Evolutionary conservation across 2,329 filamentous ascomycete species (phyloP), one percentile per base, ranked within the genome.

Genomic region (Aspergillus sp.): DNA sequence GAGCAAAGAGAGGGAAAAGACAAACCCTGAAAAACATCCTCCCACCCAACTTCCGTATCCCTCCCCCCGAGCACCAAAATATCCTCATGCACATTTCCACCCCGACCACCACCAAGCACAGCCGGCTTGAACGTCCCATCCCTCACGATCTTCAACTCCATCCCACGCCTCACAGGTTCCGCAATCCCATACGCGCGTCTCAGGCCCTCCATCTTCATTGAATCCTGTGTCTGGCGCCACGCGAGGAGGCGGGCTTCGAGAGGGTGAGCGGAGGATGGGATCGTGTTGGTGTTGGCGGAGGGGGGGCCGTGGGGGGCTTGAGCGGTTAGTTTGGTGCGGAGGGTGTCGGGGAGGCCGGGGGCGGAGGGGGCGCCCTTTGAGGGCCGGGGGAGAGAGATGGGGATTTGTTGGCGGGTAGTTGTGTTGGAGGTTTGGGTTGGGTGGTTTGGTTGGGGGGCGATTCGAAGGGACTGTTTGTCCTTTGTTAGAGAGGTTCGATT

Each of bases 121-220:
- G 81, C 74, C 43, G 89, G 89, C 61, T 83, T 79, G 85, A 90
- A 95, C 69, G 64, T 67, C 15, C 88, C 85, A 51, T 85, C 83
- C 53, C 82, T 75, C 15, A 88, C 84, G 65, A 95, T 91, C 80
- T 89, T 88, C 68, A 95, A 78, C 77, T 98, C 93, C 93, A 98
- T 96, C 52, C 85, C 88, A 47, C 91, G 83, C 49, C 90, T 83
- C 61, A 97, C 83, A 3, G 93, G 93, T 79, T 97, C 93, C 22
- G 87, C 88, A 61, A 96, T 85, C 56, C 93, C 93, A 69, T 90
- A 97, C 42, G 88, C 84, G 57, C 89, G 86, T 55, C 89, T 84
- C 61, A 97, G 81, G 45, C 83, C 79, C 73, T 90, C 84, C 87
- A 95, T 93, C 73, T 94, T 93, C 66, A 95, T 72, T 30, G 76